These are phyloP conservation scores for Apiotrichum montevideense DNA, from an alignment of 1,284 basidiomycete genomes.

Conservation along the genomic window DNA sequence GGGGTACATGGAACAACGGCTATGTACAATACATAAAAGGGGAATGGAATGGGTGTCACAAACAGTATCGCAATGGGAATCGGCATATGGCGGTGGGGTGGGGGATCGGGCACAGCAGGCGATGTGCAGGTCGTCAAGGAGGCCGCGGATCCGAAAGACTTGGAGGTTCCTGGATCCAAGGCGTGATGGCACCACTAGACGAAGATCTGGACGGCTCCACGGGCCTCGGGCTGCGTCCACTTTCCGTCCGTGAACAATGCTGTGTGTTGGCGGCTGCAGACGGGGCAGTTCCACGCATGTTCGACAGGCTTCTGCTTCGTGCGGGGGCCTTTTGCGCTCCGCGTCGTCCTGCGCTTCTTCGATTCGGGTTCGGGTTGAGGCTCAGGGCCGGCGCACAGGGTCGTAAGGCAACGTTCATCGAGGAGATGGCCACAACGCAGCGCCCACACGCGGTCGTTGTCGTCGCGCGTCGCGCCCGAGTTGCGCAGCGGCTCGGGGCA, in stretches of 20 bases:
- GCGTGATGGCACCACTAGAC: too few relatives aligned
- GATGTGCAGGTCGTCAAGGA: too few relatives aligned
- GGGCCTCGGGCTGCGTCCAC: slow-evolving; percentile 30
- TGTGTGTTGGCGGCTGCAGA: slow-evolving; percentile 27
- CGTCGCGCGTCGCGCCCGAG: slow-evolving; percentile 26
- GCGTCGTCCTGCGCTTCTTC: slow-evolving; percentile 5
- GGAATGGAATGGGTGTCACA: too few relatives aligned
- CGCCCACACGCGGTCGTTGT: slow-evolving; percentile 37
- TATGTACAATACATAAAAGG: too few relatives aligned
- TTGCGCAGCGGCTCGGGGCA: slow-evolving; percentile 36
- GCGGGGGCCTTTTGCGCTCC: background rate
- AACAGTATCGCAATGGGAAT: too few relatives aligned
- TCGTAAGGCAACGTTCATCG: slow-evolving; percentile 40
- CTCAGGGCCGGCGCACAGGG: slow-evolving; percentile 7
- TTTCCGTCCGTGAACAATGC: slow-evolving; percentile 19
- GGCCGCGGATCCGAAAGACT: too few relatives aligned
- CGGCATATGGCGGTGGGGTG: too few relatives aligned
- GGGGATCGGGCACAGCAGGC: too few relatives aligned
- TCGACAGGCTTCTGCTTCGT: background rate
- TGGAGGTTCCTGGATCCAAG: too few relatives aligned
- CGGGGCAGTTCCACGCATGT: slow-evolving; percentile 32
- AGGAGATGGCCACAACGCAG: slow-evolving; percentile 46
- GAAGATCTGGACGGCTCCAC: slow-evolving; percentile 21
- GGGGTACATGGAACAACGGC: too few relatives aligned
- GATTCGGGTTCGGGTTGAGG: background rate